These are phyloP conservation scores for Saturnispora halmiae DNA, from an alignment of 805 yeast genomes.

Conservation along the genomic window DNA sequence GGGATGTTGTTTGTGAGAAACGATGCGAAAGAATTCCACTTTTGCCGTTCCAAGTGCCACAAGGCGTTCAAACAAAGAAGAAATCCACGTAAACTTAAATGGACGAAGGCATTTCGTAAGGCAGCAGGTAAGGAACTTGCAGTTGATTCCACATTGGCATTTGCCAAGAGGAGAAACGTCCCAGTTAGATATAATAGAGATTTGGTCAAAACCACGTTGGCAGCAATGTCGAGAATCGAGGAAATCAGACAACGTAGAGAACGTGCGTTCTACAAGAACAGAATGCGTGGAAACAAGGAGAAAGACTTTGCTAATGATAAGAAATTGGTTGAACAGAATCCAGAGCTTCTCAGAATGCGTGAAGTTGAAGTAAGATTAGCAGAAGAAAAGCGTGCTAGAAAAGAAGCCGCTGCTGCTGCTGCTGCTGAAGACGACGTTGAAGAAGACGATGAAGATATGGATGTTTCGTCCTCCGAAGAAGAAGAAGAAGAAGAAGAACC, in stretches of 20 bases:
- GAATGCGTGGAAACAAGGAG: constrained; percentile 97
- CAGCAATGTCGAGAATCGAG: constrained; percentile 93
- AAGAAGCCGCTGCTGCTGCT: constrained; percentile 30
- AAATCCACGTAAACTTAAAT: constrained; percentile 93
- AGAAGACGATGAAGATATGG: constrained; percentile 39
- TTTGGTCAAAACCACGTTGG: constrained; percentile 84
- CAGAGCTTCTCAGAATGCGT: constrained; percentile 83
- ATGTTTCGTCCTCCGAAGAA: constrained; percentile 28
- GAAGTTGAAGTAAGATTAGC: constrained; percentile 80
- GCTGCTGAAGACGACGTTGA: constrained; percentile 34
- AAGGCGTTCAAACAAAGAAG: constrained; percentile 95
- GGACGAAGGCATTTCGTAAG: constrained; percentile 99
- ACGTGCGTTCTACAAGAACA: constrained; percentile 96
- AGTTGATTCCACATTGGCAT: constrained; percentile 91
- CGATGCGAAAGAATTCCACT: constrained; percentile 95
- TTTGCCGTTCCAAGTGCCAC: constrained; percentile 97
- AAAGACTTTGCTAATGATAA: constrained; percentile 76
- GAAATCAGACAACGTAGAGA: constrained; percentile 95
- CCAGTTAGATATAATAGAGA: constrained; percentile 98
- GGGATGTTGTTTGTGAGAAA: constrained; percentile 97
- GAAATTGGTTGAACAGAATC: constrained; percentile 80
- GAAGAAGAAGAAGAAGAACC: constrained; percentile 36
- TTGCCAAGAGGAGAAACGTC: constrained; percentile 94
- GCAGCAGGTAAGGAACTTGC: constrained; percentile 99
- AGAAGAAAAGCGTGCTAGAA: constrained; percentile 59